phyloP scores from a whole-genome alignment of 2,329 filamentous ascomycete species.

The Paecilomyces sp. region DNA sequence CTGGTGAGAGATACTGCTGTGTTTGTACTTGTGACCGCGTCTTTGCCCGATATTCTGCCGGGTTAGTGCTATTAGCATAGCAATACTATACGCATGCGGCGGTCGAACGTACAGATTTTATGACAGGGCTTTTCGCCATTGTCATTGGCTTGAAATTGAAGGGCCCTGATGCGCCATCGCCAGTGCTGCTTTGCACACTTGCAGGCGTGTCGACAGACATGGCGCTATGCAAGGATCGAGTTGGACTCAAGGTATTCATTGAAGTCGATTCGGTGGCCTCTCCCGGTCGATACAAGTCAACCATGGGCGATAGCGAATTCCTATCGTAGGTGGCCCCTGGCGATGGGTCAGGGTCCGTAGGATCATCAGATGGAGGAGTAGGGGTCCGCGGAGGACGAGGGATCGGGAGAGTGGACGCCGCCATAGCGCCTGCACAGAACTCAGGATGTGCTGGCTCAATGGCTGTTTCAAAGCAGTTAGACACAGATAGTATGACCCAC shows the following conservation, averaged over 20 bases:
- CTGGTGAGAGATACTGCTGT: slow-evolving; percentile 91
- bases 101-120: slow-evolving; percentile 59
- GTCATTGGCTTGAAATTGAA: slow-evolving; percentile 92
- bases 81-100: not conserved
- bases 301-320: slow-evolving; percentile 42
- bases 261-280: slow-evolving; percentile 11
- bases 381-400: slow-evolving; percentile 57
- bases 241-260: slow-evolving; percentile 23
- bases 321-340: slow-evolving; percentile 33
- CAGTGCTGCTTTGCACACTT: slow-evolving; percentile 18
- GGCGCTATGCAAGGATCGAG: slow-evolving; percentile 27
- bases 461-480: not conserved
- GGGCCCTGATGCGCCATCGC: slow-evolving; percentile 44
- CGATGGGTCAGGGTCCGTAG: slow-evolving; percentile 12
- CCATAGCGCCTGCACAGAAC: slow-evolving; percentile 39
- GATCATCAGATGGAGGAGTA: slow-evolving; percentile 54
- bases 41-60: slow-evolving; percentile 77
- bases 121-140: slow-evolving; percentile 63
- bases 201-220: slow-evolving; percentile 21
- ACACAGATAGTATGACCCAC: not conserved
- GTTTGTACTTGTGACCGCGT: slow-evolving; percentile 94
- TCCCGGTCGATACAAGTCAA: slow-evolving; percentile 27
- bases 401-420: slow-evolving; percentile 51
- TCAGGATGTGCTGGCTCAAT: not conserved
- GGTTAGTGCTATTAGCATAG: slow-evolving; percentile 13